A percentile compares a stretch with the other conserved stretches of the same genome.
Conservation (phyloP, 257 asterid genomes). For the Primulina eburnea region DNA sequence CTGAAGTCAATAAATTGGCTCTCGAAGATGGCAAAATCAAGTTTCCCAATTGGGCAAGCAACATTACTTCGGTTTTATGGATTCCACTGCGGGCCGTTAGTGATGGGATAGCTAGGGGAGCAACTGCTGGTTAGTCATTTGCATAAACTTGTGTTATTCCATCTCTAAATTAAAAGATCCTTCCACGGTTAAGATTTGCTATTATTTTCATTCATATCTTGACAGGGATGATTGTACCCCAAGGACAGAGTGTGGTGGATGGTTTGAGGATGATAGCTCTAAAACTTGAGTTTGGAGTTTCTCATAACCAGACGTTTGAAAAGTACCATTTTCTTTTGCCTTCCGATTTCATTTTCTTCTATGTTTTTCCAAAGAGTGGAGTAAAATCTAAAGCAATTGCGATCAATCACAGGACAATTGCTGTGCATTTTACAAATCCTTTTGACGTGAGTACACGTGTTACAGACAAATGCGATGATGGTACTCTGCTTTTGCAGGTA, state of each 20-base stretch:
- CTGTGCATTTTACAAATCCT: slow-evolving; percentile 96
- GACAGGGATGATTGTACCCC: slow-evolving; percentile 58
- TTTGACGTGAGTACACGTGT: slow-evolving; percentile 80
- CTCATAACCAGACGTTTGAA: slow-evolving; percentile 87
- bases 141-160: slow-evolving; percentile 18
- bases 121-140: slow-evolving; percentile 69
- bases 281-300: slow-evolving; percentile 92
- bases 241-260: slow-evolving; percentile 82
- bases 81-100: slow-evolving; percentile 77
- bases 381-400: slow-evolving; percentile 32
- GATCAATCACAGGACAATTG: slow-evolving; percentile 66
- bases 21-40: slow-evolving; percentile 63
- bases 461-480: slow-evolving; percentile 90
- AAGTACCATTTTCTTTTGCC: slow-evolving; percentile 42
- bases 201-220: slow-evolving; percentile 23
- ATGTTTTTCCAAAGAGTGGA: slow-evolving; percentile 16
- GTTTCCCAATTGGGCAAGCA: slow-evolving; percentile 90
- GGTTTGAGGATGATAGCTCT: slow-evolving; percentile 96
- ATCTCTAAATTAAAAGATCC: not conserved
- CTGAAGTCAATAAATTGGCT: slow-evolving; percentile 53
- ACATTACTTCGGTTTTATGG: slow-evolving; percentile 77
- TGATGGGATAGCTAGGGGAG: slow-evolving; percentile 72
- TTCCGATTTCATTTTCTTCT: slow-evolving; percentile 20
- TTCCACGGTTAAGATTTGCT: not conserved
- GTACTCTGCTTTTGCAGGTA: slow-evolving; percentile 96